Evolutionary conservation across 2,329 filamentous ascomycete species (phyloP), one percentile per base, ranked within the genome.

Genomic region (Xylaria sp.): DNA sequence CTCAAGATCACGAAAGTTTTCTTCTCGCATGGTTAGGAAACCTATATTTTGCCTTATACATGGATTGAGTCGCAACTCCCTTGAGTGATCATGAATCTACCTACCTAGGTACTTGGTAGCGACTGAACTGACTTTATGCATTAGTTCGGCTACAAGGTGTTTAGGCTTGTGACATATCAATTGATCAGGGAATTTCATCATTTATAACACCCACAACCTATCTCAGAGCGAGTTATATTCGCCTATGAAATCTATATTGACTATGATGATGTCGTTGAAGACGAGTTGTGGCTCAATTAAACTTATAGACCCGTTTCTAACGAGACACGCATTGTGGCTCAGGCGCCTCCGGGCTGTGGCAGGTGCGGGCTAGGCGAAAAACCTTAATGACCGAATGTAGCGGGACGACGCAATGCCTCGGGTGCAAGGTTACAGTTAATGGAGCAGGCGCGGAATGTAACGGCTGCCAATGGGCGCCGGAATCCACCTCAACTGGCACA

Each of bases 371-470:
- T 38, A 57, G n/a, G 40, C 11, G 20, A n/a, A 64, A 60, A 60
- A 49, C 23, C 23, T 23, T 23, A 23, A 46, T n/a, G 49, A 33
- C 51, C n/a, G 26, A 20, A 26, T 10, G 13, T 46, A 60, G 53
- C 23, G 53, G 59, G 48, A 17, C 28, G 23, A 36, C 59, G 59
- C 53, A 36, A 56, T 66, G 54, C 67, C 64, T 69, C 67, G 67
- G 67, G 49, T 46, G 28, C 38, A 33, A 28, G 36, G 40, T 62
- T 58, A 26, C 38, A 48, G n/a, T 38, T 46, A 48, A n/a, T 51
- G 58, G 44, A 20, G 36, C 57, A 46, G 40, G 59, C 31, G 59
- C 74, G 74, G 74, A 76, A 74, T 74, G 61, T 70, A 63, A 76
- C 74, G 74, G 74, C 74, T 72, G 63, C 66, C 48, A 59, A 42